Base-by-base conservation (phyloP, 2,329 filamentous ascomycete genomes). In the Nigrospora sphaerica region DNA sequence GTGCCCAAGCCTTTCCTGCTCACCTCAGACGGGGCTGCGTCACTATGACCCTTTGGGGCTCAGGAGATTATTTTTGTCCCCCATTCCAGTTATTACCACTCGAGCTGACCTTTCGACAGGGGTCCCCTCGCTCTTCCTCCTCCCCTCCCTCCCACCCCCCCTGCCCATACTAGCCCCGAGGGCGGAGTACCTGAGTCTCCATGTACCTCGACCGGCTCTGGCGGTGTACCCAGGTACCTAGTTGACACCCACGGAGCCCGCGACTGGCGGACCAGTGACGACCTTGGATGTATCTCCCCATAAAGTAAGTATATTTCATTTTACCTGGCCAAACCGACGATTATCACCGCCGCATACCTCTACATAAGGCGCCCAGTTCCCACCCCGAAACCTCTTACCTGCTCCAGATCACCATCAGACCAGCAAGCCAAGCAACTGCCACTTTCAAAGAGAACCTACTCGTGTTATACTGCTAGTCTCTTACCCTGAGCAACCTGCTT, bases 1-100 rank as follows among this genome's bases (percentile, higher is more conserved):
- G 47, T 54, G 54, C 54, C 23, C 23, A 9, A 28, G 23, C 23
- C 23, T 28, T 28, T 28, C 23, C 55, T 57, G 54, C 50, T 47
- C 47, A 47, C 50, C 49, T 51, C 23, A 14, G 36, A 42, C 50
- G 35, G 48, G 54, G 52, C 55, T 60, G 57, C 57, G 57, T 60
- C 57, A 60, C 57, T 57, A 51, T 56, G 54, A 54, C 55, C 57
- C 48, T 52, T 45, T 36, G 19, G 39, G 42, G 50, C 43, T 48
- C 52, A 51, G 49, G 51, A 54, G 40, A 57, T 61, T 62, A 60
- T 62, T 62, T 61, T 61, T 56, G 57, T 58, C 54, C 23, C 19
- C 23, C 23, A 49, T 48, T 54, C 42, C 31, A 37, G 23, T 10
- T 28, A 28, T 28, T 28, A 28, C 33, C 48, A 49, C 55, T 35